A percentile compares a stretch with the other conserved stretches of the same genome.
Evolutionary conservation across 1,139 yeast genomes (phyloP).

Genomic region (Candida sp.): DNA sequence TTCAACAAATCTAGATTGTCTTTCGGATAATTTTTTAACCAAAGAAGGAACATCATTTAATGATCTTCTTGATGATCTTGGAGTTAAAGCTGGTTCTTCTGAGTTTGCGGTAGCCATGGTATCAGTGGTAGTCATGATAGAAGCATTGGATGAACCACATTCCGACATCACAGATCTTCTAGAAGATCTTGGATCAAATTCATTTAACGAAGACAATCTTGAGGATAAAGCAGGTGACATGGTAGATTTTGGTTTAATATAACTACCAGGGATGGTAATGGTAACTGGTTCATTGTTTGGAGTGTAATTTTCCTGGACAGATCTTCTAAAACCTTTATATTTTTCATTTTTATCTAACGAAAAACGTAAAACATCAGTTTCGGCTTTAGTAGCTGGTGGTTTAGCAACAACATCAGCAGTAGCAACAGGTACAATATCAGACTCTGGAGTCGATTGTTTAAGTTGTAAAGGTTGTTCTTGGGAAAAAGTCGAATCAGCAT

Average conservation of each 20-base stretch:
- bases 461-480: conserved; percentile 3
- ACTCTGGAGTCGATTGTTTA: conserved; percentile 1
- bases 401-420: background rate
- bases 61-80: conserved; percentile 14
- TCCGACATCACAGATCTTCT: conserved; percentile 7
- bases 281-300: conserved; percentile 22
- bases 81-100: conserved; percentile 8
- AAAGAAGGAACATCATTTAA: conserved; percentile 2
- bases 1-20: conserved; percentile 1
- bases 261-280: conserved; percentile 19
- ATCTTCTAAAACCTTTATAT: conserved; percentile 46
- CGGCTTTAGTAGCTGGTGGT: background rate
- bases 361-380: conserved; percentile 4
- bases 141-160: conserved; percentile 1
- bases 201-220: background rate
- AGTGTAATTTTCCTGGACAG: conserved; percentile 20
- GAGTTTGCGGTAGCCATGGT: conserved; percentile 2
- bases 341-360: conserved; percentile 28
- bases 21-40: background rate
- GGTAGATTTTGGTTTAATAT: background rate
- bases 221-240: conserved; percentile 2
- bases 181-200: conserved; percentile 4
- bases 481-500: conserved; percentile 6
- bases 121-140: conserved; percentile 4
- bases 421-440: background rate